These are phyloP conservation scores for Blastosporella zonata DNA, from an alignment of 1,284 basidiomycete genomes.

Conservation along the genomic window DNA sequence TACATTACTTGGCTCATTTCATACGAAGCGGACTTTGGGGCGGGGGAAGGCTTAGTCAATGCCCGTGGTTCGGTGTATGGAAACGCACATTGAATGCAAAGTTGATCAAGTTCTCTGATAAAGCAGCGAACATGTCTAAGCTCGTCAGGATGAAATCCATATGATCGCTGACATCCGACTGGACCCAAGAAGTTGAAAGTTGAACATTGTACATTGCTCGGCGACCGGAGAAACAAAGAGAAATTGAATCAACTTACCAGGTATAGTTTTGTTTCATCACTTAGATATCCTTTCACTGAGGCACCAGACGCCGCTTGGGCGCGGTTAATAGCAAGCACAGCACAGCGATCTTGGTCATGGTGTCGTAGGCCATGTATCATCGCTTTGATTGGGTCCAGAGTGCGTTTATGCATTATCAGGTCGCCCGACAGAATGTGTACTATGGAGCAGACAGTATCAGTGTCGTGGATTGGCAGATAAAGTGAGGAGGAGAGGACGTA, in stretches of 20 bases:
- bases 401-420: conserved; percentile 65
- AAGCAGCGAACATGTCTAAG: conserved; percentile 65
- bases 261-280: conserved; percentile 67
- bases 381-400: conserved; percentile 63
- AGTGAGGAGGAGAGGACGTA: conserved; percentile 31
- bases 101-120: conserved; percentile 67
- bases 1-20: conserved; percentile 72
- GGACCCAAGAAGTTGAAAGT: neutral
- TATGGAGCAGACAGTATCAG: conserved; percentile 21
- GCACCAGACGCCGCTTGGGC: neutral
- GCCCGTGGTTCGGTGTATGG: neutral
- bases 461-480: neutral
- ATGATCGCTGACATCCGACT: conserved; percentile 72
- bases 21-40: conserved; percentile 44
- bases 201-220: neutral
- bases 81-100: conserved; percentile 64
- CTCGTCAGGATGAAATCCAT: conserved; percentile 66
- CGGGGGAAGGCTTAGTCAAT: neutral
- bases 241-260: conserved; percentile 39
- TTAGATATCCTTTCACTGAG: conserved; percentile 55
- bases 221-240: neutral
- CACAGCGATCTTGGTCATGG: conserved; percentile 62
- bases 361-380: conserved; percentile 63
- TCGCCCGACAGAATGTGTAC: conserved; percentile 71
- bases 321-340: conserved; percentile 42